Base-by-base conservation (phyloP, 2,329 filamentous ascomycete species). In the Venturia carpophila region DNA sequence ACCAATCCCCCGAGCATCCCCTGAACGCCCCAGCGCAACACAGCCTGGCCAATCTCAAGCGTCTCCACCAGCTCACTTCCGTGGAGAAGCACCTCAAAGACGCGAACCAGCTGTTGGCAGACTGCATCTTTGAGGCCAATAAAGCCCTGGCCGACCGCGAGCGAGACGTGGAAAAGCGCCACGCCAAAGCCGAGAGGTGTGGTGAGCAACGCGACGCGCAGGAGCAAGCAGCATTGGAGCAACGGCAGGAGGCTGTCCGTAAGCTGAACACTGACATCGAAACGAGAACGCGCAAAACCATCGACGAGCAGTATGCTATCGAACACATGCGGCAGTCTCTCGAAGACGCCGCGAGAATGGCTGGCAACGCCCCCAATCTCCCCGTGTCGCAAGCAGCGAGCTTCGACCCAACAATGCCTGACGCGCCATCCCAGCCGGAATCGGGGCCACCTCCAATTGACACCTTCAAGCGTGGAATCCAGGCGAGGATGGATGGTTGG, bases 401-500 rank as follows among this genome's bases (percentile, higher is more conserved):
- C 13, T 49, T 65, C 41, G 42, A 56, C 24, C 62, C 60, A 19
- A 65, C 61, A 17, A 39, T 60, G 42, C 65, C 45, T 15, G 71
- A 70, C 5, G 70, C 71, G 10, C 70, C 67, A 30, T 69, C 73
- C 6, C 68, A 71, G n/a, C 66, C 75, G 21, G 64, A 65, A 30
- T 19, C 30, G 11, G 49, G 27, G 4, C 30, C 27, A 27, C 27
- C 30, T 19, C 41, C 63, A 15, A 60, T 34, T 27, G 42, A 63
- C 11, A 39, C 75, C 21, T 81, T 79, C 71, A 68, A 66, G 17
- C 70, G 72, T 37, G 72, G 73, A 15, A 67, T 78, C 63, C 68
- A 79, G 15, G 75, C 73, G 30, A 74, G 78, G 24, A 78, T 78
- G 65, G 76, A 79, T 60, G 72, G 75, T 1, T 81, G 79, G 68